phyloP scores from a whole-genome alignment of 306 rosid species.

The Pyrus bretschneideri region DNA sequence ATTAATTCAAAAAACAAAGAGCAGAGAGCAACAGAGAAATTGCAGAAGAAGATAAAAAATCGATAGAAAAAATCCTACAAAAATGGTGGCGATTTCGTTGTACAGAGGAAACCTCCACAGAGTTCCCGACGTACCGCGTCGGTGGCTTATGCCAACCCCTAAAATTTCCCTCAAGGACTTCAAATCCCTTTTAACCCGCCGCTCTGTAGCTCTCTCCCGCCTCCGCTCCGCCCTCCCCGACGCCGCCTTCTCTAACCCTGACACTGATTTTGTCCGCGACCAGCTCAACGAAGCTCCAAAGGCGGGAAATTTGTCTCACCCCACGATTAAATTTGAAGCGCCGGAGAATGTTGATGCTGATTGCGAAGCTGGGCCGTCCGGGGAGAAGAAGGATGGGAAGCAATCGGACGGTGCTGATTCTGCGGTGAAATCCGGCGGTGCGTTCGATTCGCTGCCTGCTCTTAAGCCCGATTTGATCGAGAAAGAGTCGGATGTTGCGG shows the following conservation, averaged over 20 bases:
- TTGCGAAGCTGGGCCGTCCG: slow-evolving; percentile 45
- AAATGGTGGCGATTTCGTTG: slow-evolving; percentile 83
- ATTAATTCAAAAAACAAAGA: background rate
- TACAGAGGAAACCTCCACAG: slow-evolving; percentile 96
- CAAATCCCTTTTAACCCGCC: slow-evolving; percentile 63
- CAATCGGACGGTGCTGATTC: slow-evolving; percentile 23
- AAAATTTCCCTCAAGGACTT: slow-evolving; percentile 67
- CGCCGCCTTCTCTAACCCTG: slow-evolving; percentile 24
- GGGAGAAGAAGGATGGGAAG: slow-evolving; percentile 18
- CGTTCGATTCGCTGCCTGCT: slow-evolving; percentile 19
- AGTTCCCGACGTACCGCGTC: slow-evolving; percentile 70
- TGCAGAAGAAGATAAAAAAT: background rate
- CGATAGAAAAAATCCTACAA: background rate
- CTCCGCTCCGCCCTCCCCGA: slow-evolving; percentile 16
- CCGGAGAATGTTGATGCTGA: slow-evolving; percentile 13
- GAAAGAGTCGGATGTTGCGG: slow-evolving; percentile 22
- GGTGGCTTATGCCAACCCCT: slow-evolving; percentile 76
- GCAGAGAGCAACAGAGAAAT: slow-evolving; percentile 3
- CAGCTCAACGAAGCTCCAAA: slow-evolving; percentile 12
- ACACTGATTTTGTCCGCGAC: slow-evolving; percentile 9
- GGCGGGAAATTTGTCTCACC: slow-evolving; percentile 4
- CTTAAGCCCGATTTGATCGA: slow-evolving; percentile 14
- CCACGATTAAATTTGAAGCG: slow-evolving; percentile 8
- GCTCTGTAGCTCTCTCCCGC: slow-evolving; percentile 71
- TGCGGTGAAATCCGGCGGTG: slow-evolving; percentile 23